Conservation (phyloP, 2,329 filamentous ascomycete species). For the Sordariomycetes sp. region DNA sequence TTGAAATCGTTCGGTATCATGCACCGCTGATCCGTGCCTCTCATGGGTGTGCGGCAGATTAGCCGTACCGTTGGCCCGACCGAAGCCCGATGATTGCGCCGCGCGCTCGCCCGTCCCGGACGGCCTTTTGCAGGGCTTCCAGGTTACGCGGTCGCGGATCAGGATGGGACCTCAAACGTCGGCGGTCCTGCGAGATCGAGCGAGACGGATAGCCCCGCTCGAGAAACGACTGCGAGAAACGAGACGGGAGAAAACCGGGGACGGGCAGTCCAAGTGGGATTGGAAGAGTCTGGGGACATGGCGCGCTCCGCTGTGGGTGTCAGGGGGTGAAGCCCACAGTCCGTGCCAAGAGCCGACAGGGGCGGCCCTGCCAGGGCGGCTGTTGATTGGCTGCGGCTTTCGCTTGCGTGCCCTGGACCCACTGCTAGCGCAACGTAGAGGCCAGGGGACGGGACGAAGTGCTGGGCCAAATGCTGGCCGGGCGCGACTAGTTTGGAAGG, state of each 20-base stretch:
- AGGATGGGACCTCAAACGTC: not conserved
- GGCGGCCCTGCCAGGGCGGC: not conserved
- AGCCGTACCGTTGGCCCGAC: not conserved
- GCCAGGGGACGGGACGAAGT: not conserved
- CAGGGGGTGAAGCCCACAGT: not conserved
- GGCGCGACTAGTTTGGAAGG: not conserved
- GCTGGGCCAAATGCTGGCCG: not conserved
- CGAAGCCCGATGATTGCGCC: not conserved
- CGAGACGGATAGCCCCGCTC: not conserved
- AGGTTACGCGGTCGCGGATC: not conserved
- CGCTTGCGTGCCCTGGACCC: not conserved
- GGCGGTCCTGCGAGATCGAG: not conserved
- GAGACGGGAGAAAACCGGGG: not conserved
- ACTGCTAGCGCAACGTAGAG: not conserved
- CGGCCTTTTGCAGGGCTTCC: not conserved
- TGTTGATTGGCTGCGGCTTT: not conserved
- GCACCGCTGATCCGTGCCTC: not conserved
- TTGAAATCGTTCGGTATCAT: not conserved
- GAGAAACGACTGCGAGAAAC: not conserved
- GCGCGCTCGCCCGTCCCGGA: not conserved
- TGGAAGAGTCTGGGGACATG: not conserved
- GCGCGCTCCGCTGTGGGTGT: not conserved
- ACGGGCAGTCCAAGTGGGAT: not conserved
- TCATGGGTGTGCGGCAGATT: not conserved
- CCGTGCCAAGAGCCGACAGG: not conserved